phyloP scores from a whole-genome alignment of 2,329 filamentous ascomycete species.

The Xylaria hypoxylon region DNA sequence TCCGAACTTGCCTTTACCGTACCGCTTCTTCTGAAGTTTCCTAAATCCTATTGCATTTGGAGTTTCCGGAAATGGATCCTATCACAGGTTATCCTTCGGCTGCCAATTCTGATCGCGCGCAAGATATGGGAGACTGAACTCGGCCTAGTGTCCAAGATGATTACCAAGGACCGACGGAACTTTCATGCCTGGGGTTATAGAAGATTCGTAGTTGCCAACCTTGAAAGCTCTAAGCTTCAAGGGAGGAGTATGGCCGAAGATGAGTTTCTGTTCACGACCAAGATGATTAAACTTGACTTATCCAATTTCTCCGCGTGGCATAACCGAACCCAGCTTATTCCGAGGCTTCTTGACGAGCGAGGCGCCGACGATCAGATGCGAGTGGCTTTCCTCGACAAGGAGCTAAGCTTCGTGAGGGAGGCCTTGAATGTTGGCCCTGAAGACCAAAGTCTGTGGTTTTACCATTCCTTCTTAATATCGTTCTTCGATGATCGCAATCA shows the following conservation, averaged over 20 bases:
- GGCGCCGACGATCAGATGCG: slow-evolving; percentile 71
- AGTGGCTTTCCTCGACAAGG: slow-evolving; percentile 77
- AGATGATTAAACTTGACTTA: slow-evolving; percentile 83
- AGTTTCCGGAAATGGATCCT: slow-evolving; percentile 92
- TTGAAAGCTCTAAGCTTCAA: slow-evolving; percentile 70
- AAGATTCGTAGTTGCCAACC: slow-evolving; percentile 77
- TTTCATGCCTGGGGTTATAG: slow-evolving; percentile 98
- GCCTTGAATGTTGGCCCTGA: slow-evolving; percentile 90
- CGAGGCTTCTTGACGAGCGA: slow-evolving; percentile 78
- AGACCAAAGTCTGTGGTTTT: slow-evolving; percentile 97
- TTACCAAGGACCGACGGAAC: slow-evolving; percentile 85
- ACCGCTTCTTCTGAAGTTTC: slow-evolving; percentile 83
- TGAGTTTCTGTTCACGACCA: slow-evolving; percentile 91
- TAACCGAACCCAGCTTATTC: slow-evolving; percentile 85
- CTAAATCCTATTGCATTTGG: slow-evolving; percentile 99
- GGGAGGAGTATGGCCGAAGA: slow-evolving; percentile 76
- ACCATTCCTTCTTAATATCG: slow-evolving; percentile 64
- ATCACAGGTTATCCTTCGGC: slow-evolving; percentile 72
- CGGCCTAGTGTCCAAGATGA: slow-evolving; percentile 87
- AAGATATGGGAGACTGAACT: slow-evolving; percentile 88
- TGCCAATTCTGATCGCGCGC: slow-evolving; percentile 68
- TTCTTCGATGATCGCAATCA: too few species aligned
- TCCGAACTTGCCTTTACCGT: slow-evolving; percentile 85
- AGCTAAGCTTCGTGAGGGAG: slow-evolving; percentile 79
- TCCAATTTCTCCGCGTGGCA: slow-evolving; percentile 99